phyloP scores from a whole-genome alignment of 306 rosid species.

The Trifolium fragiferum region DNA sequence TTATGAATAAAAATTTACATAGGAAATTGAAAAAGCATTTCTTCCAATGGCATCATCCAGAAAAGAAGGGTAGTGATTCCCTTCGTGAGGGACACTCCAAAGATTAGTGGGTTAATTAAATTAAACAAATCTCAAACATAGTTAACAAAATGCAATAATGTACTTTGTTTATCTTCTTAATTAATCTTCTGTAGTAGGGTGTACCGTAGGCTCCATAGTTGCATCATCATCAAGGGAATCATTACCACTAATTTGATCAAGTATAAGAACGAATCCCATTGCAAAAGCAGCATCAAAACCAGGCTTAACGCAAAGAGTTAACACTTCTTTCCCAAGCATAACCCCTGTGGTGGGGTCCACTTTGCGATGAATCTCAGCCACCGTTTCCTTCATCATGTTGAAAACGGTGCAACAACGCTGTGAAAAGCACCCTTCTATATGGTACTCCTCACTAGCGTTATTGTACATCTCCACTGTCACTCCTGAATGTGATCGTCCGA shows the following conservation, averaged over 20 bases:
- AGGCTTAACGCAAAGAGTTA: slow-evolving; percentile 69
- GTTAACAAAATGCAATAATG: background rate
- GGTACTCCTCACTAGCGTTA: slow-evolving; percentile 71
- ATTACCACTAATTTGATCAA: slow-evolving; percentile 79
- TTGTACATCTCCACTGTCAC: slow-evolving; percentile 73
- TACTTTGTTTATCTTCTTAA: background rate
- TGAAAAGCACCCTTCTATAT: slow-evolving; percentile 76
- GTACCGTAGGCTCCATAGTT: slow-evolving; percentile 43
- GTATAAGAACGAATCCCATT: slow-evolving; percentile 82
- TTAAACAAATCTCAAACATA: background rate
- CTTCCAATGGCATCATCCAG: background rate
- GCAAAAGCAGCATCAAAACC: slow-evolving; percentile 87
- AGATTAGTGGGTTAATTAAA: slow-evolving; percentile 33
- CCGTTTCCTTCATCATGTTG: slow-evolving; percentile 50
- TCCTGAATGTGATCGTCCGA: slow-evolving; percentile 74
- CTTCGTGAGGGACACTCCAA: background rate
- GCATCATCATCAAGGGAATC: slow-evolving; percentile 28
- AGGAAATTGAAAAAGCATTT: slow-evolving; percentile 15
- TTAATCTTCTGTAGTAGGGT: slow-evolving; percentile 56
- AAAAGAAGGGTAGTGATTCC: background rate
- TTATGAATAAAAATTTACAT: slow-evolving; percentile 34
- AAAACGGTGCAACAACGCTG: slow-evolving; percentile 70
- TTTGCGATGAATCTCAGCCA: slow-evolving; percentile 91
- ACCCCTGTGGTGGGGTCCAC: slow-evolving; percentile 82
- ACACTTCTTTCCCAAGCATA: slow-evolving; percentile 83